Conservation (phyloP, 768 basidiomycete species). For the Lactarius sp. region DNA sequence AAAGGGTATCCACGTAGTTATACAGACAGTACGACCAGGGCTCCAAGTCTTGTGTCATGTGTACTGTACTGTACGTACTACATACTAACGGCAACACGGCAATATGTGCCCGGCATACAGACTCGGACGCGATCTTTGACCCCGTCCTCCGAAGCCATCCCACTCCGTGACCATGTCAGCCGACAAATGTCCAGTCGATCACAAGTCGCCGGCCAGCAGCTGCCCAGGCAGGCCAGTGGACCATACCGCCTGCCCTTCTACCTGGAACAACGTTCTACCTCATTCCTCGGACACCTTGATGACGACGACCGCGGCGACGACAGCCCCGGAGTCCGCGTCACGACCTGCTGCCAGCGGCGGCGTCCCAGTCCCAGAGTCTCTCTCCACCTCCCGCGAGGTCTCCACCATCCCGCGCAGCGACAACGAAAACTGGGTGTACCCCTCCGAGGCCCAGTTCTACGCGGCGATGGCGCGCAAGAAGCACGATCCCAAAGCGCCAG, state of each 20-base stretch:
- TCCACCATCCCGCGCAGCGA: constrained; percentile 81
- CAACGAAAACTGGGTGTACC: constrained; percentile 90
- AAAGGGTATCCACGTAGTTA: not conserved
- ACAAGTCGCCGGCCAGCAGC: constrained; percentile 21
- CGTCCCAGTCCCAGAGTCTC: constrained; percentile 24
- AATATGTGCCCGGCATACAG: no score
- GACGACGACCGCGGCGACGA: not conserved
- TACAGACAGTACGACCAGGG: not conserved
- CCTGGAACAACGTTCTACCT: constrained; percentile 27
- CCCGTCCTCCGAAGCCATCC: not conserved
- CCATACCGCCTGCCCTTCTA: constrained; percentile 33
- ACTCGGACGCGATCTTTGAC: no score
- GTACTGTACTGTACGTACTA: no score
- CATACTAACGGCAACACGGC: no score
- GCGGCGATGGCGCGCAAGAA: constrained; percentile 95
- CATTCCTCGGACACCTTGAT: constrained; percentile 25
- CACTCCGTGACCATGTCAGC: constrained; percentile 3
- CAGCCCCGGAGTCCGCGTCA: not conserved
- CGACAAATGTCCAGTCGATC: constrained; percentile 20
- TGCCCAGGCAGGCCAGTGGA: constrained; percentile 31
- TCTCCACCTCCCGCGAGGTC: constrained; percentile 71
- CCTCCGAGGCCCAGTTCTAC: constrained; percentile 97
- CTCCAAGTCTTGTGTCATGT: no score
- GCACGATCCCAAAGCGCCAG: constrained; percentile 77
- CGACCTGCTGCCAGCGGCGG: no score